Evolutionary conservation across 1,284 basidiomycete species (phyloP), one percentile per base, ranked within the genome.

Genomic region (Ustilago nuda): DNA sequence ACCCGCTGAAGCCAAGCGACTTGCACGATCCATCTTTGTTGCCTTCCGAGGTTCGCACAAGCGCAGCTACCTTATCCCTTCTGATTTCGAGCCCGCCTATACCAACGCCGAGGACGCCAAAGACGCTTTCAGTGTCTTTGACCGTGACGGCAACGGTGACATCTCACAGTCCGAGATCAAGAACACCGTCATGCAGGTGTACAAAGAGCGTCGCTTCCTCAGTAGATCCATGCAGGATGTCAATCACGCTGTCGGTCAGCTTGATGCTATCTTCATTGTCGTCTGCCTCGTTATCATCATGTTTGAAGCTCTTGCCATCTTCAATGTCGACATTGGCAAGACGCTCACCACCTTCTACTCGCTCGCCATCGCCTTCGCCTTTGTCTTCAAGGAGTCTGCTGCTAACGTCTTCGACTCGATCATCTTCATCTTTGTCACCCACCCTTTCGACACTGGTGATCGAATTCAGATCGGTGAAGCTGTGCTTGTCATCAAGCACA

Each of bases 121-220:
- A 61, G 88, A 88, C 12, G 92, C 92, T 2, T 93, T 93, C 88
- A 89, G 89, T 53, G 89, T 93, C 36, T 92, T 93, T 81, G 82
- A 84, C 65, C 65, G 87, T 72, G 92, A 93, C 83, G 89, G 90
- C 79, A 92, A 93, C 74, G 92, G 92, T 19, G 92, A 94, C 82
- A 88, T 93, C 62, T 91, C 91, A n/a, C 89, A 91, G 59, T 87
- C 89, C 36, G 93, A 94, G 86, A 89, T 94, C 84, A 93, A 93
- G 87, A 88, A 89, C 51, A 89, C 89, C 33, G 85, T 93, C 33
- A 86, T 93, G 71, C 64, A 78, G 48, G 72, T 74, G 8, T 84
- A 82, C 79, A 84, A 84, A 63, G 83, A 84, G 66, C 78, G 83
- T 46, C 70, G 82, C 13, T 82, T 81, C 69, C 76, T 84, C 55